These are phyloP conservation scores for Lumnitzera littorea DNA, from an alignment of 345 rosid species.

Conservation along the genomic window DNA sequence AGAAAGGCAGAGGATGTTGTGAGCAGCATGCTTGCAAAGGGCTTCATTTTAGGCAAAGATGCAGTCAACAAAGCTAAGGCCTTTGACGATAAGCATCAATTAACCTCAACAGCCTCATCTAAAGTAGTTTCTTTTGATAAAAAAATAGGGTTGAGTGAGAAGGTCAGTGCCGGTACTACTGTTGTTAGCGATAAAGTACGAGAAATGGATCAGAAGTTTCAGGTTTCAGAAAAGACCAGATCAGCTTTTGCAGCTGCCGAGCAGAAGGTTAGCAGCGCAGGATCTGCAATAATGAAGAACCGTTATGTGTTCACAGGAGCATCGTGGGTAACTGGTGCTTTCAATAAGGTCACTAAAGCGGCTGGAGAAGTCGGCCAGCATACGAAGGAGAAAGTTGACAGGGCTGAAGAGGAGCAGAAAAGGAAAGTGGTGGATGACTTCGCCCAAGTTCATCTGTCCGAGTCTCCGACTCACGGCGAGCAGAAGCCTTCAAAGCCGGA, in stretches of 20 bases:
- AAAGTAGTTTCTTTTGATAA: slow-evolving; percentile 82
- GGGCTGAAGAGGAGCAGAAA: slow-evolving; percentile 74
- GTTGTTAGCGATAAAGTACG: slow-evolving; percentile 79
- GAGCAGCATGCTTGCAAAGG: slow-evolving; percentile 88
- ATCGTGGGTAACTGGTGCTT: slow-evolving; percentile 84
- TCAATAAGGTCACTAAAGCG: slow-evolving; percentile 74
- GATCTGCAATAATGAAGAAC: slow-evolving; percentile 94
- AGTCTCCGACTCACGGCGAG: slow-evolving; percentile 51
- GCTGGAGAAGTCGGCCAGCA: slow-evolving; percentile 96
- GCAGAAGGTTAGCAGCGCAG: slow-evolving; percentile 75
- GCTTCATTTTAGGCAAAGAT: slow-evolving; percentile 81
- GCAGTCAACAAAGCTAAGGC: slow-evolving; percentile 81
- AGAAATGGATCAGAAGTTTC: slow-evolving; percentile 90
- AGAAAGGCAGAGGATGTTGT: slow-evolving; percentile 89
- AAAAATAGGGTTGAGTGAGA: slow-evolving; percentile 74
- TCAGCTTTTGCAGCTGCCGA: slow-evolving; percentile 84
- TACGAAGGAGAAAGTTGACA: slow-evolving; percentile 82
- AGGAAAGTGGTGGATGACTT: slow-evolving; percentile 79
- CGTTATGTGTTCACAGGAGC: slow-evolving; percentile 69
- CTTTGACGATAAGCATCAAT: slow-evolving; percentile 82
- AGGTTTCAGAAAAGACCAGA: slow-evolving; percentile 91
- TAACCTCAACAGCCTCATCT: slow-evolving; percentile 82
- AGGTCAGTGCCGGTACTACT: slow-evolving; percentile 66
- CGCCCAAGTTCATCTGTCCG: slow-evolving; percentile 78
- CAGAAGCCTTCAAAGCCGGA: slow-evolving; percentile 42